Base-by-base conservation (phyloP, 768 basidiomycete species). In the Leccinum obscurum region DNA sequence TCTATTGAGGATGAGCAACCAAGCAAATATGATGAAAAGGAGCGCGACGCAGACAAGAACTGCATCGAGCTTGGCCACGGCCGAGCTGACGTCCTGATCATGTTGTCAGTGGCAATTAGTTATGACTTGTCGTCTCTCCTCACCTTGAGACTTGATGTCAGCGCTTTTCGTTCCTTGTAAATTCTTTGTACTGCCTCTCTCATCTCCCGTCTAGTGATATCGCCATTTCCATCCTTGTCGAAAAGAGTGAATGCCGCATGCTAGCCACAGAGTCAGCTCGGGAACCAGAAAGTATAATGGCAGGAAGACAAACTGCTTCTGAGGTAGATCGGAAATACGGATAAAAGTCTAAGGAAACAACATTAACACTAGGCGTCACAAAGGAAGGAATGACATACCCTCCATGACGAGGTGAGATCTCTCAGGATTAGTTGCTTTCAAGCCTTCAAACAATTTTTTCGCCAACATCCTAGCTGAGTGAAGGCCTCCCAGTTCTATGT, bases 181-280 rank as follows among this genome's bases (percentile, higher is more conserved):
- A 92, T 91, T 39, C 89, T 77, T 63, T 89, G 88, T 7, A 93
- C 90, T 2, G 88, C 88, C 67, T 90, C 88, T 35, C 91, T 82
- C 89, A 92, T 93, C 72, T 93, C 91, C 20, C 76, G 78, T 69
- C 86, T 91, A 3, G 79, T 81, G 52, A 92, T 88, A 64, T 92
- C 90, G 10, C 90, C 91, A 66, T 93, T 93, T n/a, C 81, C 85
- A 69, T 92, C 90, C 69, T 86, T 88, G 69, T 92, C 90, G 61
- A 92, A 92, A 6, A 90, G 62, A 13, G 77, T 75, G 63, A 92
- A 92, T 10, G 87, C 88, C 28, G 81, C 83, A 58, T 87, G 83
- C 85, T 89, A 67, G 8, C 52, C 24, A 56, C 55, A 34, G 14
- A 24, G n/a, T 66, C n/a, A 58, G 52, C 34, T 35, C 53, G 22